These are phyloP conservation scores for Penicillium parvum DNA, from an alignment of 495 filamentous ascomycete species.

Conservation along the genomic window DNA sequence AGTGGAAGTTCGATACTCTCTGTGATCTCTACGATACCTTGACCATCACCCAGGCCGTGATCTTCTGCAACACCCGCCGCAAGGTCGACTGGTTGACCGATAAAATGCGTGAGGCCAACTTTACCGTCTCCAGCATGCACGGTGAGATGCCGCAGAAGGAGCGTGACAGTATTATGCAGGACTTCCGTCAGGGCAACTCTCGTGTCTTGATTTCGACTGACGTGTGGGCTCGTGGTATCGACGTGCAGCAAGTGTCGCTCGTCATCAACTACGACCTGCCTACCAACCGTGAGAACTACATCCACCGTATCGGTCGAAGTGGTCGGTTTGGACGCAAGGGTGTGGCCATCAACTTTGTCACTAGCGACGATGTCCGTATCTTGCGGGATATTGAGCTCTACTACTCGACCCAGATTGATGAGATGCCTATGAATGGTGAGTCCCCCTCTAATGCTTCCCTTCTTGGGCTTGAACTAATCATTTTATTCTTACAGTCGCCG, in stretches of 20 bases:
- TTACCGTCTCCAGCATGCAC: constrained; percentile 98
- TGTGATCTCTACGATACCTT: constrained; percentile 99
- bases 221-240: constrained; percentile 96
- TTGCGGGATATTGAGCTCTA: constrained; percentile 95
- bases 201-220: constrained; percentile 98
- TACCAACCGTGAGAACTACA: constrained; percentile 99
- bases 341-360: constrained; percentile 99
- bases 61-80: constrained; percentile 99
- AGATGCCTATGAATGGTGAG: constrained; percentile 96
- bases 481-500: constrained; percentile 31
- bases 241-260: constrained; percentile 98
- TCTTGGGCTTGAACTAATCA: constrained; percentile 8
- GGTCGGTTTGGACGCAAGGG: constrained; percentile 97
- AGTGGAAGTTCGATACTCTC: constrained; percentile 99
- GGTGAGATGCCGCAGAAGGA: constrained; percentile 99
- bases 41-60: constrained; percentile 98
- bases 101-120: constrained; percentile 97
- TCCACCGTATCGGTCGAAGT: constrained; percentile 94
- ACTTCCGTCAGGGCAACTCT: constrained; percentile 94
- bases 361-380: constrained; percentile 94
- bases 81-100: constrained; percentile 99
- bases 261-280: constrained; percentile 99
- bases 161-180: constrained; percentile 97
- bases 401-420: constrained; percentile 97
- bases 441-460: not conserved